Base-by-base conservation (phyloP, 2,329 filamentous ascomycete species). In the Paecilomyces dactylethromorphus region DNA sequence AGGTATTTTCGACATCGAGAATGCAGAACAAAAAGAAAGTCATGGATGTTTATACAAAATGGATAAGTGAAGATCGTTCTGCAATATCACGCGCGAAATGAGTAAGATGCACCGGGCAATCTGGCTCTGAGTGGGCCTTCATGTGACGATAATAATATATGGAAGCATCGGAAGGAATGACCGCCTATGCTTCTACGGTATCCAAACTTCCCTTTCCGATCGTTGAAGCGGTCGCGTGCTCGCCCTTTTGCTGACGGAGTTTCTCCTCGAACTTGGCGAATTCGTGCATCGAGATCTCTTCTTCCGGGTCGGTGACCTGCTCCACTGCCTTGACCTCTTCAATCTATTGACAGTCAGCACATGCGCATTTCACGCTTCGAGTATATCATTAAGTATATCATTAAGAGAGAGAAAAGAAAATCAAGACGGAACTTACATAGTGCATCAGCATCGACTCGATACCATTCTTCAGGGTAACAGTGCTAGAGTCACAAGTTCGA, bases 361-460 rank as follows among this genome's bases (percentile, higher is more conserved):
- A 26, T 54, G n/a, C n/a, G n/a, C n/a, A n/a, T n/a, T n/a, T n/a
- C n/a, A n/a, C n/a, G n/a, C n/a, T n/a, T n/a, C n/a, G n/a, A n/a
- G n/a, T n/a, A n/a, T n/a, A n/a, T n/a, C n/a, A n/a, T n/a, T n/a
- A n/a, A n/a, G n/a, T n/a, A n/a, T n/a, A n/a, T n/a, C n/a, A n/a
- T n/a, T n/a, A n/a, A n/a, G n/a, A n/a, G n/a, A n/a, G n/a, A n/a
- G 24, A 50, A 58, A 53, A n/a, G 31, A 7, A 3, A 53, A 32
- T 22, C 45, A 53, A 26, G 29, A 56, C 56, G 18, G 35, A 53
- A 85, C 88, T 84, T 75, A 92, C 89, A 75, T 94, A 94, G 74
- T 93, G 91, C 91, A 96, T 97, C 73, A 97, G 76, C 94, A 99
- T 97, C 65, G 90, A 91, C 82, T 99, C 94, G 66, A 99, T 99